A percentile compares a stretch with the other conserved stretches of the same genome.
These are phyloP conservation scores for Solanum sejunctum DNA, from an alignment of 257 asterid genomes.

Conservation along the genomic window DNA sequence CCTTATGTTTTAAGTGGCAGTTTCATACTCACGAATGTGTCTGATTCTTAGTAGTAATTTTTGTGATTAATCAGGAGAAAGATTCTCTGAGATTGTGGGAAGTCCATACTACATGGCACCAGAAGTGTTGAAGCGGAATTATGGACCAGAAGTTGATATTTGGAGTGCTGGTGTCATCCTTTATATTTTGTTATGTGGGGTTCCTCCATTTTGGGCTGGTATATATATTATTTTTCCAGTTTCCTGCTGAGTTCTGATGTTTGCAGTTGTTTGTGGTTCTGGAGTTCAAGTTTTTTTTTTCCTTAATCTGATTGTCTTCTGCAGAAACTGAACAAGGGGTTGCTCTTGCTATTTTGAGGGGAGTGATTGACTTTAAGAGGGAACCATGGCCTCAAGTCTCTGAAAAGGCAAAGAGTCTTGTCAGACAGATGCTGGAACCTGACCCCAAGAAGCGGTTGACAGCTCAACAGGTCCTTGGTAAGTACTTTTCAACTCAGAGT, in stretches of 20 bases:
- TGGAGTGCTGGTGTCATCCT: constrained; percentile 96
- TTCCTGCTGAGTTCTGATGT: background rate
- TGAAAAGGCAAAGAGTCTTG: constrained; percentile 73
- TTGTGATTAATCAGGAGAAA: constrained; percentile 37
- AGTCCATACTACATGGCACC: constrained; percentile 97
- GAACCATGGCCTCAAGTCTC: constrained; percentile 96
- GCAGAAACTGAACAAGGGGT: constrained; percentile 94
- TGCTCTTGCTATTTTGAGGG: constrained; percentile 80
- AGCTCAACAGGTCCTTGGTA: constrained; percentile 90
- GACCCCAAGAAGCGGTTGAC: constrained; percentile 78
- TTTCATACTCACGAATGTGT: background rate
- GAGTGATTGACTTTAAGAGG: constrained; percentile 76
- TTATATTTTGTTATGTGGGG: constrained; percentile 88
- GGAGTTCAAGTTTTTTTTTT: background rate
- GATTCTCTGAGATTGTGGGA: constrained; percentile 81
- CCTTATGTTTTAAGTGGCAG: background rate
- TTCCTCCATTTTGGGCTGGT: constrained; percentile 99
- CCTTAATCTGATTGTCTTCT: background rate
- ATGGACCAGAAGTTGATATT: constrained; percentile 83
- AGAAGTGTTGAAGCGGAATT: constrained; percentile 77
- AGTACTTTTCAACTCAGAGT: constrained; percentile 7
- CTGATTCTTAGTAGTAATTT: background rate
- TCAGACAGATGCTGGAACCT: constrained; percentile 80
- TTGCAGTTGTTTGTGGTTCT: background rate
- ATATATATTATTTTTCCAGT: background rate